These are phyloP conservation scores for Saturnispora galanensis DNA, from an alignment of 805 yeast genomes.

Conservation along the genomic window DNA sequence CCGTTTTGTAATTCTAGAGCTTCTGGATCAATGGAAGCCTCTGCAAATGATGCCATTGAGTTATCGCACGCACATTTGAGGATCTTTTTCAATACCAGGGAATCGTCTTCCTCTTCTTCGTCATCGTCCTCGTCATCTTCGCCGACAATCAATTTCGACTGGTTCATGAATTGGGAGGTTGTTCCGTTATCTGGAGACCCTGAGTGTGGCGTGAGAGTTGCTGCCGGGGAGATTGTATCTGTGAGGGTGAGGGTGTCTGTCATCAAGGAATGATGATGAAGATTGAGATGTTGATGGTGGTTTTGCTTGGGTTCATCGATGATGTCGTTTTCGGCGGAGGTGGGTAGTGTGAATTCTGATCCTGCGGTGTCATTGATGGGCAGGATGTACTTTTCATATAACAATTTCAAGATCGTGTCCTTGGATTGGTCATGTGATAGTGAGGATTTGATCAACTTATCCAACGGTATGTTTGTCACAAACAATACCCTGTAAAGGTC, in stretches of 20 bases:
- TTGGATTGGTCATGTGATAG: conserved; percentile 17
- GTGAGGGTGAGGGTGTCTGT: not conserved
- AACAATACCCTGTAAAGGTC: conserved; percentile 21
- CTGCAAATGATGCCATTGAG: conserved; percentile 12
- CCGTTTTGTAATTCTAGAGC: conserved; percentile 12
- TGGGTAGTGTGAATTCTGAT: conserved; percentile 21
- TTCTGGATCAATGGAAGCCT: conserved; percentile 18
- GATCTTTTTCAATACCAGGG: conserved; percentile 9
- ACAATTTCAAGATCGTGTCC: conserved; percentile 15
- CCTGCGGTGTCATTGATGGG: conserved; percentile 24
- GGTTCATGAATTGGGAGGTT: not conserved
- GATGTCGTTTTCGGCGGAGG: conserved; percentile 9
- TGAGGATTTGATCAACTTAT: conserved; percentile 17
- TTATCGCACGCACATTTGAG: conserved; percentile 17
- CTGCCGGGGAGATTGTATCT: conserved; percentile 9
- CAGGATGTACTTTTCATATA: conserved; percentile 23
- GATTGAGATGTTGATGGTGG: not conserved
- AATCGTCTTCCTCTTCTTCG: not conserved
- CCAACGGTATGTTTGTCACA: conserved; percentile 15
- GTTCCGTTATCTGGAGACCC: conserved; percentile 2
- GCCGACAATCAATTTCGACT: not conserved
- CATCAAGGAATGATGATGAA: no score
- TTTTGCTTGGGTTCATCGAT: conserved; percentile 3
- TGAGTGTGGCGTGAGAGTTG: conserved; percentile 4
- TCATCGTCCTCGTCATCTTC: not conserved